These are phyloP conservation scores for Penicillium sp. DNA, from an alignment of 2,329 filamentous ascomycete genomes.

Conservation along the genomic window DNA sequence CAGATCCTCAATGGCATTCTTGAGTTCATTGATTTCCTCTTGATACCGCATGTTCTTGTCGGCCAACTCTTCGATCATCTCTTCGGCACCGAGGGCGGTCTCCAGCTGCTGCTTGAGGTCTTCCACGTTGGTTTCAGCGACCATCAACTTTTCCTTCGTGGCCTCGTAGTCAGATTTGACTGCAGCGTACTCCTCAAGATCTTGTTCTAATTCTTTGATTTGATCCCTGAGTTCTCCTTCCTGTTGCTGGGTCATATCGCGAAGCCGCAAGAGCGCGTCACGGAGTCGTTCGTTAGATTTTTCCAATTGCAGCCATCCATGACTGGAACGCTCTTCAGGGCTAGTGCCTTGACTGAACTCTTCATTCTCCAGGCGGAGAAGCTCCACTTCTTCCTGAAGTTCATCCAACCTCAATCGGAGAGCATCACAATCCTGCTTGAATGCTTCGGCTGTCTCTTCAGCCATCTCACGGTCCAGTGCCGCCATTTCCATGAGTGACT, in stretches of 20 bases:
- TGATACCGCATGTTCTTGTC: constrained; percentile 79
- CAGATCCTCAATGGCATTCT: constrained; percentile 75
- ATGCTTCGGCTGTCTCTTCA: constrained; percentile 79
- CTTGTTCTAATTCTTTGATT: constrained; percentile 67
- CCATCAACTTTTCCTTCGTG: constrained; percentile 66
- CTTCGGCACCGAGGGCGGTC: constrained; percentile 78
- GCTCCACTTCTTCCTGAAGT: constrained; percentile 78
- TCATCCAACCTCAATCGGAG: constrained; percentile 75
- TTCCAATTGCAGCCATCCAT: constrained; percentile 88
- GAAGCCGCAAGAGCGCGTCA: constrained; percentile 75
- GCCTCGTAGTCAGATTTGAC: constrained; percentile 66
- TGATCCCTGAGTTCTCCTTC: constrained; percentile 73
- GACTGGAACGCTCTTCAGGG: constrained; percentile 77
- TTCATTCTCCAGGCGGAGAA: constrained; percentile 78
- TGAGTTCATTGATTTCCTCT: constrained; percentile 77
- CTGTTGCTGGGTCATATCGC: constrained; percentile 80
- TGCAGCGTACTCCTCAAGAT: constrained; percentile 61
- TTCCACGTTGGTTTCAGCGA: constrained; percentile 69
- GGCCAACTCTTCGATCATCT: constrained; percentile 88
- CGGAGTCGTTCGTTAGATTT: constrained; percentile 80
- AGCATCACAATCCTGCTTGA: constrained; percentile 73
- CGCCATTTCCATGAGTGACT: constrained; percentile 77
- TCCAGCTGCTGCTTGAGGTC: constrained; percentile 89
- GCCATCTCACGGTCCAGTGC: constrained; percentile 93
- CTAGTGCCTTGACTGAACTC: constrained; percentile 80